A percentile compares a stretch with the other conserved stretches of the same genome.
Evolutionary conservation across 768 basidiomycete genomes (phyloP).

Genomic region (Lyophyllum atratum): DNA sequence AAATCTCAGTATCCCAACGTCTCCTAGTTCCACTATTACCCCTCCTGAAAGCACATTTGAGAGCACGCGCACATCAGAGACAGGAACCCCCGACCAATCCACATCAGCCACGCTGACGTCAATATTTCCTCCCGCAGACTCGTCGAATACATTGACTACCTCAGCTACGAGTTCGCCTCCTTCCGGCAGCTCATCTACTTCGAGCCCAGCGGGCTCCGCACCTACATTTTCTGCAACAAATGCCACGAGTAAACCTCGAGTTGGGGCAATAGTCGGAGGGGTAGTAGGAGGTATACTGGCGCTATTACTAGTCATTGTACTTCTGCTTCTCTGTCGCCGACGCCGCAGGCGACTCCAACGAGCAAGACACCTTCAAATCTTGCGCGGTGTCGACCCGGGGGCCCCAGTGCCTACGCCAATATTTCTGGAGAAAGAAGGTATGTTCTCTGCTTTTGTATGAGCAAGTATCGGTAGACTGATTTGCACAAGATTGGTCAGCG

Average conservation of each 20-base stretch:
- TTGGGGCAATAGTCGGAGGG: slow-evolving; percentile 10
- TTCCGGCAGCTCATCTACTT: neutral
- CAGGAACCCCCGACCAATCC: neutral
- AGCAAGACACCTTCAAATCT: neutral
- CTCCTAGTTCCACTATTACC: neutral
- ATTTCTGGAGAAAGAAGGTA: slow-evolving; percentile 3
- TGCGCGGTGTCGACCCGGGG: neutral
- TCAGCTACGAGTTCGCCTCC: neutral
- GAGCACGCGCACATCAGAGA: neutral
- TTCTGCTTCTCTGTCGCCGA: neutral
- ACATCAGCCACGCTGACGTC: neutral
- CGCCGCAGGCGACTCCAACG: neutral
- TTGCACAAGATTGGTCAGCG: slow-evolving; percentile 3
- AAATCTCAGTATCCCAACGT: neutral
- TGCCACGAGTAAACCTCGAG: neutral
- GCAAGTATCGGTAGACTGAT: neutral
- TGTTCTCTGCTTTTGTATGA: neutral
- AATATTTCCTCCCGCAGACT: neutral
- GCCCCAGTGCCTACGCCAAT: neutral
- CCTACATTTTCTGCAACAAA: neutral
- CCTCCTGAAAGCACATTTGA: neutral
- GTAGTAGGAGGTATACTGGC: slow-evolving; percentile 1
- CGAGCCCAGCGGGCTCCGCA: neutral
- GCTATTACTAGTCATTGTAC: neutral
- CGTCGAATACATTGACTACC: neutral